Base-by-base conservation (phyloP, 2,329 filamentous ascomycete species). In the Beauveria sp. region DNA sequence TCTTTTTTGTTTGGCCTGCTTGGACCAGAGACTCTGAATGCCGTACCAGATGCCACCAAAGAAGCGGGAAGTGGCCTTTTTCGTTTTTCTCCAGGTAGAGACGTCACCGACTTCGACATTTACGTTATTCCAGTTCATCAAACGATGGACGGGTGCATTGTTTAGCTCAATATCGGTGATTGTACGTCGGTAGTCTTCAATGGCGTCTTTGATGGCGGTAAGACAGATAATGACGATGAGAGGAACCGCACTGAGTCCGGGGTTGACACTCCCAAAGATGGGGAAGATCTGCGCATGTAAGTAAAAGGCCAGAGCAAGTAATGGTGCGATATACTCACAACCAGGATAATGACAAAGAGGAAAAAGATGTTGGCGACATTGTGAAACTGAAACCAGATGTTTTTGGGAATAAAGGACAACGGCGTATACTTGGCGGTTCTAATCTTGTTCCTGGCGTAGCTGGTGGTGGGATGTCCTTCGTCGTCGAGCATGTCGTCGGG, bases 291-390 rank as follows among this genome's bases (percentile, higher is more conserved):
- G 76, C 67, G 64, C 67, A 44, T 16, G 52, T 50, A 28, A 52
- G 61, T 43, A 40, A 22, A 48, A 62, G 20, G 62, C 59, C 62
- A 40, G 64, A 60, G 44, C 56, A 41, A 7, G 22, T 8, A 46
- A 43, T 7, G 28, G 26, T 14, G 53, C 22, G 2, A 4, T 20
- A 16, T 30, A 72, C 92, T 81, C 87, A 97, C 94, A 70, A 88
- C 87, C 63, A 99, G 83, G 71, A 99, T 96, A 72, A 97, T 92
- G 69, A 93, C 84, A 77, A 97, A 97, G 67, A 97, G 80, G 82
- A 99, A 99, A 77, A 97, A 99, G 59, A 97, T 88, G 74, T 99
- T 99, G 71, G 94, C 94, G 69, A 99, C 89, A 71, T 97, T 97
- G 76, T 99, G 93, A 72, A 99, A 97, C 75, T 99, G 96, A 66